phyloP scores from a whole-genome alignment of 1,139 yeast genomes.

The Candida buenavistaensis region DNA sequence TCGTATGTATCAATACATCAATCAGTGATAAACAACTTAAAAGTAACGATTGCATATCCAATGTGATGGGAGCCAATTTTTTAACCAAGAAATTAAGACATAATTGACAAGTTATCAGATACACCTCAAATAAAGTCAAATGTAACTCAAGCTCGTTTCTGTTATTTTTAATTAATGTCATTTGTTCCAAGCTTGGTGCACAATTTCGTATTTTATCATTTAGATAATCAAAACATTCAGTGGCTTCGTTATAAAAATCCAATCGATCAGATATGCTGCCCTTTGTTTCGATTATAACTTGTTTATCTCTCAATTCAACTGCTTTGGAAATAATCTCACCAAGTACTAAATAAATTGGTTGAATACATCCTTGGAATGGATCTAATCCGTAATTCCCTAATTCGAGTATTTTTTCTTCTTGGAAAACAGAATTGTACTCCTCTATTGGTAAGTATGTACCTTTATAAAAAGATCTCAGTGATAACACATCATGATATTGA shows the following conservation, averaged over 20 bases:
- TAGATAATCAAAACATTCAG: conserved; percentile 17
- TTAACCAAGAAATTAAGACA: conserved; percentile 28
- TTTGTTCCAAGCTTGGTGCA: conserved; percentile 24
- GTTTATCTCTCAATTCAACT: conserved; percentile 19
- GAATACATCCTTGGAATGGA: conserved; percentile 51
- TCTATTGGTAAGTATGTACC: conserved; percentile 41
- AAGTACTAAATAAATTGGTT: conserved; percentile 38
- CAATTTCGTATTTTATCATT: conserved; percentile 20
- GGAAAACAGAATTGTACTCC: conserved; percentile 27
- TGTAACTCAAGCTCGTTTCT: conserved; percentile 19
- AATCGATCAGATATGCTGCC: conserved; percentile 12
- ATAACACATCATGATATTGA: conserved; percentile 46
- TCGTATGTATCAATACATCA: conserved; percentile 22
- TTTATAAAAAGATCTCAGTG: conserved; percentile 29
- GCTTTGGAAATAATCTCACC: conserved; percentile 43
- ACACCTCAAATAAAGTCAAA: conserved; percentile 28
- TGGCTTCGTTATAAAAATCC: conserved; percentile 19
- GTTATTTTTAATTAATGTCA: conserved; percentile 16
- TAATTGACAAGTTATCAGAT: conserved; percentile 25
- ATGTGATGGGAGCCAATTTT: conserved; percentile 24
- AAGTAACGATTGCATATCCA: conserved; percentile 31
- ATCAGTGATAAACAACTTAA: conserved; percentile 21
- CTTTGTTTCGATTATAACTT: conserved; percentile 4
- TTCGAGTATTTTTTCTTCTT: conserved; percentile 17
- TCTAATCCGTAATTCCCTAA: conserved; percentile 41